phyloP scores from a whole-genome alignment of 2,329 filamentous ascomycete species.

The Penicillium sp. region DNA sequence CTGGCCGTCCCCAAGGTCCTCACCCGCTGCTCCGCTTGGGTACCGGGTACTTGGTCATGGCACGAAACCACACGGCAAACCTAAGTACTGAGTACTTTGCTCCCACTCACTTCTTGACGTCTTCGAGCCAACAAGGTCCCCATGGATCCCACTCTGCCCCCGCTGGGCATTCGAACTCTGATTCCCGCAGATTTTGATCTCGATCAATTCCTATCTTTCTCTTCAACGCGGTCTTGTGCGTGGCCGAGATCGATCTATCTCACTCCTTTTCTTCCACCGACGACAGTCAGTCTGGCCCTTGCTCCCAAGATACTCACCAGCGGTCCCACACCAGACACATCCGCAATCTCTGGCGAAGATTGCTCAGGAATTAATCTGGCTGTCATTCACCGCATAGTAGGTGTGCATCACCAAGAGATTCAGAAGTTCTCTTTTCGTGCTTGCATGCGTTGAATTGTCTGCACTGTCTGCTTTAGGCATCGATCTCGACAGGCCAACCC shows the following conservation, averaged over 20 bases:
- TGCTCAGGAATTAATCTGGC: background rate
- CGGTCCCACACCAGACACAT: background rate
- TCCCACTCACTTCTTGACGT: conserved; percentile 19
- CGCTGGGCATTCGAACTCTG: conserved; percentile 4
- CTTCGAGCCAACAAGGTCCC: conserved; percentile 33
- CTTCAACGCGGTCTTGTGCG: background rate
- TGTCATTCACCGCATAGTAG: background rate
- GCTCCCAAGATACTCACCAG: conserved; percentile 13
- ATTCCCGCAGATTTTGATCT: conserved; percentile 20
- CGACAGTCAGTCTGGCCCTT: background rate
- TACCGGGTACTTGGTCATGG: conserved; percentile 13
- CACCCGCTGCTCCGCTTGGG: conserved; percentile 12
- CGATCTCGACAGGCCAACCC: conserved; percentile 16
- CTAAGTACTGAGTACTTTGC: conserved; percentile 17
- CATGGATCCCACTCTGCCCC: conserved; percentile 18
- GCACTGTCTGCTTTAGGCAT: conserved; percentile 8
- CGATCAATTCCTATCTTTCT: conserved; percentile 1
- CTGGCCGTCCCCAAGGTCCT: conserved; percentile 35
- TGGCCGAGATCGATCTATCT: background rate
- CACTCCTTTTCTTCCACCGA: conserved; percentile 1
- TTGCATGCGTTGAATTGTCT: conserved; percentile 7
- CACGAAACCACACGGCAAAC: background rate
- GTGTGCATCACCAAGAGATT: conserved; percentile 8
- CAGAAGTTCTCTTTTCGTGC: background rate
- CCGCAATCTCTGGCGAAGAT: conserved; percentile 3